Evolutionary conservation across 208 protist species (phyloP).

Genomic region (Leptomonas pyrrhocoris): DNA sequence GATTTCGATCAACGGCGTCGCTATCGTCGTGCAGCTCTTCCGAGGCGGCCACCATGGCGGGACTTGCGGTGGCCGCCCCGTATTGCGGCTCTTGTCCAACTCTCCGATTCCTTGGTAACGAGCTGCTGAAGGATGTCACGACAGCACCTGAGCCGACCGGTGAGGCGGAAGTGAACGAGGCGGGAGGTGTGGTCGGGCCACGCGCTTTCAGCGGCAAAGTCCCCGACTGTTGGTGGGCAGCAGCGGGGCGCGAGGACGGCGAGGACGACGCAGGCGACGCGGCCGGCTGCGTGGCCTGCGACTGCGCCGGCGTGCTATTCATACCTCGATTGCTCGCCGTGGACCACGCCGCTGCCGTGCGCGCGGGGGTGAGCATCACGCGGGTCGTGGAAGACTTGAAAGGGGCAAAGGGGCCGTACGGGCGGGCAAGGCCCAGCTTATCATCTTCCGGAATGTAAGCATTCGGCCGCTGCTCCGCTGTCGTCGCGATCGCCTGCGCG

Average conservation of each 20-base stretch:
- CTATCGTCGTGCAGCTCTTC: not conserved
- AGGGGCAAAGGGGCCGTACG: constrained; percentile 80
- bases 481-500: constrained; percentile 49
- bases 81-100: not conserved
- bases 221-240: not conserved
- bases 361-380: constrained; percentile 4
- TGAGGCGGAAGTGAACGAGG: not conserved
- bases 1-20: not conserved
- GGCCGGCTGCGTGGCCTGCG: not conserved
- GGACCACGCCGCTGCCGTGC: constrained; percentile 6
- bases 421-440: constrained; percentile 78
- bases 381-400: constrained; percentile 47
- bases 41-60: not conserved
- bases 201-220: constrained; percentile 1
- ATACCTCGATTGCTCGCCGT: not conserved
- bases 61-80: not conserved
- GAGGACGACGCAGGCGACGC: not conserved
- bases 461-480: constrained; percentile 82
- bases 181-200: not conserved
- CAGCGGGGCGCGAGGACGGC: not conserved
- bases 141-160: not conserved
- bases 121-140: constrained; percentile 14
- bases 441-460: constrained; percentile 91
- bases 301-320: not conserved
- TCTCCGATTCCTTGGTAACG: not conserved